Percentiles rank a stretch among this genome's conserved stretches.
Evolutionary conservation across 2,329 filamentous ascomycete species (phyloP).

Genomic region (Xylariaceae sp.): DNA sequence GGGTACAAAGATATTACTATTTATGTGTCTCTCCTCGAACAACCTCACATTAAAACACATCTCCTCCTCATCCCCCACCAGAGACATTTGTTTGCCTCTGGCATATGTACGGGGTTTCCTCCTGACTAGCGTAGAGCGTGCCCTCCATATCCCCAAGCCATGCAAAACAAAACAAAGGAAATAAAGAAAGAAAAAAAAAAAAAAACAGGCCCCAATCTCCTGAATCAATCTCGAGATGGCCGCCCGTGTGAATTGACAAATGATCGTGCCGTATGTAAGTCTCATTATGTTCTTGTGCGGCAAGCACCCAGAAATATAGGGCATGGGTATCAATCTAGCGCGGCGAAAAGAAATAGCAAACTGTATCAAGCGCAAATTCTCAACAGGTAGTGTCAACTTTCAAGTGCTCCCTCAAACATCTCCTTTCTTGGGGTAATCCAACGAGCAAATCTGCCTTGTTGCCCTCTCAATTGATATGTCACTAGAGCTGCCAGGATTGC

Average conservation of each 20-base stretch:
- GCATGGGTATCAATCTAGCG: slow-evolving; percentile 24
- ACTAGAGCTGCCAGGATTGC: neutral
- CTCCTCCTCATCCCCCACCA: slow-evolving; percentile 1
- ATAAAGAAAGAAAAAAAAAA: slow-evolving; percentile 3
- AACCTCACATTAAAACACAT: slow-evolving; percentile 6
- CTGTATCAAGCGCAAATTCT: slow-evolving; percentile 17
- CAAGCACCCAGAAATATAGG: slow-evolving; percentile 12
- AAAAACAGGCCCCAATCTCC: slow-evolving; percentile 7
- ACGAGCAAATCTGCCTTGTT: neutral
- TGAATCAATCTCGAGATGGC: slow-evolving; percentile 14
- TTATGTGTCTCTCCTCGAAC: slow-evolving; percentile 7
- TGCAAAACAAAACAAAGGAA: slow-evolving; percentile 19
- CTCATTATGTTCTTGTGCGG: slow-evolving; percentile 17
- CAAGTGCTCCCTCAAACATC: neutral
- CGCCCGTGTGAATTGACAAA: slow-evolving; percentile 2
- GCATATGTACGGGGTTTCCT: slow-evolving; percentile 9
- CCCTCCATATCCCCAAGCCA: slow-evolving; percentile 11
- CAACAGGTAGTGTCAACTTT: slow-evolving; percentile 2
- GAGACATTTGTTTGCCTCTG: slow-evolving; percentile 2
- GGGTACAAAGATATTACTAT: slow-evolving; percentile 16
- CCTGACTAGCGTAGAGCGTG: slow-evolving; percentile 10
- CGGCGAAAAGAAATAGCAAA: slow-evolving; percentile 19
- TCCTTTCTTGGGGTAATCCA: neutral
- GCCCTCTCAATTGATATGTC: neutral
- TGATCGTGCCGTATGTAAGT: slow-evolving; percentile 14